Evolutionary conservation across 768 basidiomycete genomes (phyloP), one percentile per base, ranked within the genome.

Genomic region (Trametes elegans): DNA sequence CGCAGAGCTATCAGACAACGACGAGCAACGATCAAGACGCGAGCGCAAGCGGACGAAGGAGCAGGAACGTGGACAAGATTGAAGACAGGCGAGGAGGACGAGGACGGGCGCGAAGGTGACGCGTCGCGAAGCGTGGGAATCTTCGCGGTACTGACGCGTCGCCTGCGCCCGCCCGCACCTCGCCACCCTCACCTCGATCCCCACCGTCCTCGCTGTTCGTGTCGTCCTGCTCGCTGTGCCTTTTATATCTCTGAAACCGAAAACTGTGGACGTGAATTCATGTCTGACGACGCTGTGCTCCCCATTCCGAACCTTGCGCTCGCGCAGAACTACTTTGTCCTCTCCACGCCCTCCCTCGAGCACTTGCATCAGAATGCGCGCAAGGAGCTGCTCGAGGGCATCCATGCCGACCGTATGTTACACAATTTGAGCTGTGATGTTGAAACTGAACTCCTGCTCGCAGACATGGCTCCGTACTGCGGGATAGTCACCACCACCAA

Each of bases 391-490:
- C 71, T 93, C 55, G 81, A 83, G 26, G 89, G 85, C 26, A 85
- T 98, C 67, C 79, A 87, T 60, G 78, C 81, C 2, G 92, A 97
- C 73, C 82, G 91, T 90, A 64, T 58, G 88, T n/a, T 78, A 27
- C 43, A 1, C 16, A n/a, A 23, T 2, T 21, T 8, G n/a, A n/a
- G n/a, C 11, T 19, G 3, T 21, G 3, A n/a, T n/a, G 14, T 44
- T 19, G 24, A n/a, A 13, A 26, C 10, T 49, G 27, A 40, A 6
- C 2, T 23, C 6, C 9, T 19, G 41, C 32, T 16, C 44, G 16
- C 64, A 94, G 92, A 93, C 64, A 97, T 96, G 94, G 84, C 83
- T 1, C 90, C 94, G 0, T 96, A 91, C 70, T 90, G 84, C 72
- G 77, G 73, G 53, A 71, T 74, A 11, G 76, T 89, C 49, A 80